Conservation (phyloP, 2,329 filamentous ascomycete species). For the Trichoderma endophyticum region DNA sequence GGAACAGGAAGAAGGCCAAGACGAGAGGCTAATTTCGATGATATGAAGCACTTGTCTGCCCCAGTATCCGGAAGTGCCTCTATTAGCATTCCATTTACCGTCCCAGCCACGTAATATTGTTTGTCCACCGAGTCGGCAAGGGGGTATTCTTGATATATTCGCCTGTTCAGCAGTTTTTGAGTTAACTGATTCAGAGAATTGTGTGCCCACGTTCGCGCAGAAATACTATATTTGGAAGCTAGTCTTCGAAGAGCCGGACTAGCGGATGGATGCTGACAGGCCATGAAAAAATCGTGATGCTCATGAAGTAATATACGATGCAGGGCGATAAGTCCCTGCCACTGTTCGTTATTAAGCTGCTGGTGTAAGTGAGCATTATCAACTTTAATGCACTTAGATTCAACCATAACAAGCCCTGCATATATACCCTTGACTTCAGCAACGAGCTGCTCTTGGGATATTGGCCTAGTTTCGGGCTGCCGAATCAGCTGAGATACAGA, state of each 20-base stretch:
- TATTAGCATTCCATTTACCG: no score
- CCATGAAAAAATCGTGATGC: neutral
- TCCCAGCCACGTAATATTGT: no score
- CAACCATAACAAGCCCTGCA: fast-evolving
- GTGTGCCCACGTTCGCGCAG: no score
- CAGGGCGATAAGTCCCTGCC: neutral
- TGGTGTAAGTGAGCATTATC: neutral
- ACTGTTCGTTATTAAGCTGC: neutral
- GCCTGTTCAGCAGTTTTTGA: no score
- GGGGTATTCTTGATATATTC: no score
- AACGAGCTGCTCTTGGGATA: neutral
- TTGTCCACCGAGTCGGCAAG: no score
- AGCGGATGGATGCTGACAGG: neutral
- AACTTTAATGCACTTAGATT: neutral
- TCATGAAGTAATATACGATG: neutral
- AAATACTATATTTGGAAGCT: no score
- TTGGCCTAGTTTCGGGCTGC: neutral
- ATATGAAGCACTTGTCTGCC: no score
- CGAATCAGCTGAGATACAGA: neutral
- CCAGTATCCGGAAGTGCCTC: no score
- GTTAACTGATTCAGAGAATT: no score
- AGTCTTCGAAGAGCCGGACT: neutral
- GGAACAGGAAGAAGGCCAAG: no score
- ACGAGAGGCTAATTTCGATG: no score
- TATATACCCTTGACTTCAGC: neutral